phyloP scores from a whole-genome alignment of 495 filamentous ascomycete species.

The Trichocladium uniseriatum region DNA sequence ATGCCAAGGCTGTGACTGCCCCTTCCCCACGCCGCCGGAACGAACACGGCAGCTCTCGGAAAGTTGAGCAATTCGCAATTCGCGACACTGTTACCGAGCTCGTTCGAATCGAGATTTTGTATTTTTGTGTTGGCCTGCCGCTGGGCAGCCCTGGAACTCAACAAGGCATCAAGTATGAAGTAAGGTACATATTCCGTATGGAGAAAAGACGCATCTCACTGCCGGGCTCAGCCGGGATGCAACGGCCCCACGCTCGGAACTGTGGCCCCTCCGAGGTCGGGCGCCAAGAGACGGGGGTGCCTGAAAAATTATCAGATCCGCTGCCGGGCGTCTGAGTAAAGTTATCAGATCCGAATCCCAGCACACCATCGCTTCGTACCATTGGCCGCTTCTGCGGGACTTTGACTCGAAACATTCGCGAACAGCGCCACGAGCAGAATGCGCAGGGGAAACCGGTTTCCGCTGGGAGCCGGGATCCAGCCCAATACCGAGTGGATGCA shows the following conservation, averaged over 20 bases:
- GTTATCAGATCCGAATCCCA: slow-evolving; percentile 43
- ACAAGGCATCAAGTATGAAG: too few species aligned
- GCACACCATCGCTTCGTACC: slow-evolving; percentile 11
- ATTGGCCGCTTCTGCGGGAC: slow-evolving; percentile 13
- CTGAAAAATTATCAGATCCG: slow-evolving; percentile 35
- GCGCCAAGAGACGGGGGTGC: slow-evolving; percentile 13
- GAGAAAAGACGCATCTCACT: too few species aligned
- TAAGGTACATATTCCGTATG: too few species aligned
- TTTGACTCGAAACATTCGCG: not conserved
- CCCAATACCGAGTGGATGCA: too few species aligned
- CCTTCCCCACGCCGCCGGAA: not conserved
- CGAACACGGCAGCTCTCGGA: not conserved
- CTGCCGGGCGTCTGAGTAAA: slow-evolving; percentile 29
- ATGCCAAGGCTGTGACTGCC: slow-evolving; percentile 22
- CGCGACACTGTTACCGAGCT: too few species aligned
- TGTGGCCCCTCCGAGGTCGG: slow-evolving; percentile 25
- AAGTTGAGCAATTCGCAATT: too few species aligned
- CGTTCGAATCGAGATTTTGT: too few species aligned
- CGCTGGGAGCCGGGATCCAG: not conserved
- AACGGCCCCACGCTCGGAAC: too few species aligned
- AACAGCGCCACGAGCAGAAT: not conserved
- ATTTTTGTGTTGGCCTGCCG: too few species aligned
- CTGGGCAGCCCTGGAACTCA: too few species aligned
- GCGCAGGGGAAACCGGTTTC: not conserved
- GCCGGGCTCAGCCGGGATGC: too few species aligned